Conservation (phyloP, 116 monocot genomes). For the Dioscorea cayenensis region DNA sequence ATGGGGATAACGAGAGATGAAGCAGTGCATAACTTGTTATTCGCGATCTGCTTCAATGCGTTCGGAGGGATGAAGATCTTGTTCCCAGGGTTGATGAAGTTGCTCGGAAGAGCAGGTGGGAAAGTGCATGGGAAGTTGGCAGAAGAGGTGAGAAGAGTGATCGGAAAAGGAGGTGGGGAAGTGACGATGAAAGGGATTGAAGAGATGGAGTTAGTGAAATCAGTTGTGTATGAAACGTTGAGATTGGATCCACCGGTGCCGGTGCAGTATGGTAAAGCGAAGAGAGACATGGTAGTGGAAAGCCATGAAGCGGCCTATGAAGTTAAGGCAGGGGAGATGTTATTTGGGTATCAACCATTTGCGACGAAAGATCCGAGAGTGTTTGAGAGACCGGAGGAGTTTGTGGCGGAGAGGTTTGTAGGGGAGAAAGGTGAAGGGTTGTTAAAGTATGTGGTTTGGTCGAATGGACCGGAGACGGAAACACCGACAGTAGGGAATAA, state of each 20-base stretch:
- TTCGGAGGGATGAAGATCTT: constrained; percentile 66
- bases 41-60: constrained; percentile 61
- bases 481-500: constrained; percentile 44
- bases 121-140: constrained; percentile 43
- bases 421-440: constrained; percentile 40
- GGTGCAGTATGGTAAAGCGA: constrained; percentile 59
- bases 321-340: constrained; percentile 55
- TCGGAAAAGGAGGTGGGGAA: constrained; percentile 19
- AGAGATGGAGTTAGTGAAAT: constrained; percentile 53
- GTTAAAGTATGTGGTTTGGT: constrained; percentile 53
- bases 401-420: constrained; percentile 61
- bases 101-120: constrained; percentile 34
- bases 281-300: constrained; percentile 54
- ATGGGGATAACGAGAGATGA: constrained; percentile 64
- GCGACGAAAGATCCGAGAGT: constrained; percentile 61
- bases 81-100: constrained; percentile 46
- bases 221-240: constrained; percentile 63
- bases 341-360: constrained; percentile 79
- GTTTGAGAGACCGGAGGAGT: constrained; percentile 50
- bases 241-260: constrained; percentile 73
- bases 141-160: constrained; percentile 46
- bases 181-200: constrained; percentile 34
- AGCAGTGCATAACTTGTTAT: constrained; percentile 65
- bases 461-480: constrained; percentile 66
- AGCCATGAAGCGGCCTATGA: constrained; percentile 57